These are phyloP conservation scores for Podila epigama DNA, from an alignment of 192 early-diverging fungal species.

Conservation along the genomic window DNA sequence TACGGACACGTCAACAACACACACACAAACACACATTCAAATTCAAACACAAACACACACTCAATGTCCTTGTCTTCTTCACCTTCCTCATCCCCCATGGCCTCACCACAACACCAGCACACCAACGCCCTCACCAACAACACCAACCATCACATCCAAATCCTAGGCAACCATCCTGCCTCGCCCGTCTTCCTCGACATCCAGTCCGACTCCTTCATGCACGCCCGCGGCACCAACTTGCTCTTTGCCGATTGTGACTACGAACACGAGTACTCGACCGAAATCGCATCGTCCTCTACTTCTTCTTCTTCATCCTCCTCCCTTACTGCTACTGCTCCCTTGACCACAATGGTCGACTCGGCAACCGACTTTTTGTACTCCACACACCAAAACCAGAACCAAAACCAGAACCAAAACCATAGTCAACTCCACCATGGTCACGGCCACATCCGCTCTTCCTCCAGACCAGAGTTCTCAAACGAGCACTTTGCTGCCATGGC, in stretches of 20 bases:
- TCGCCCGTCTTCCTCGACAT: slow-evolving; percentile 36
- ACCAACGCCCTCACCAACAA: slow-evolving; percentile 1
- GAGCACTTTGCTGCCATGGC: slow-evolving; percentile 31
- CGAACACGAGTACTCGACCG: background rate
- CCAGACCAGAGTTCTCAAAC: slow-evolving; percentile 28
- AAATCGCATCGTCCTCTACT: background rate
- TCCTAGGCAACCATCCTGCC: slow-evolving; percentile 38
- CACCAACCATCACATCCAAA: slow-evolving; percentile 28
- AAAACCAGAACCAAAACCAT: slow-evolving; percentile 22
- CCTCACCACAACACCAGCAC: slow-evolving; percentile 3
- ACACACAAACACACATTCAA: no score
- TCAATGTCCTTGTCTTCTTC: slow-evolving; percentile 7
- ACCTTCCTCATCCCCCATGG: background rate
- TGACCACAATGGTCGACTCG: background rate
- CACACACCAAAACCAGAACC: slow-evolving; percentile 26
- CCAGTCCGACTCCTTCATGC: slow-evolving; percentile 12
- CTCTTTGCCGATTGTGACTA: background rate
- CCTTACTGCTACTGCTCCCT: background rate
- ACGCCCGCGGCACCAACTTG: background rate
- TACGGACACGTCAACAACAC: slow-evolving; percentile 3
- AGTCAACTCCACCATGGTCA: slow-evolving; percentile 12
- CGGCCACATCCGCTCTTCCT: background rate
- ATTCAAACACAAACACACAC: no score
- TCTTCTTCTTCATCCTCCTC: background rate
- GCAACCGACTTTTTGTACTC: background rate